These are phyloP conservation scores for Mucuna pruriens DNA, from an alignment of 306 rosid species.

Conservation along the genomic window DNA sequence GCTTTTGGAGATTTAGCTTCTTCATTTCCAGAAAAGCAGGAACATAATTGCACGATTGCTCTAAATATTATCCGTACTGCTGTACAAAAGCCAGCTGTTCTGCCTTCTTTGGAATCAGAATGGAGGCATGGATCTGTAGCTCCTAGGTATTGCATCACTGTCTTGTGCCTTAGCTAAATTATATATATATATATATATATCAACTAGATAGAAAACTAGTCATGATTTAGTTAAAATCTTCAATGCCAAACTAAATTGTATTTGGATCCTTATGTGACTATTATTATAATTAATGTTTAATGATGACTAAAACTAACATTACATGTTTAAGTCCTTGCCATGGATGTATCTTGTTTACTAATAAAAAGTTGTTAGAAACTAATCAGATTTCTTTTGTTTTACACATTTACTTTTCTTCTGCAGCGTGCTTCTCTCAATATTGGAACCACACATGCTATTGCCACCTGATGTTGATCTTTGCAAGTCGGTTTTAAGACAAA, in stretches of 20 bases:
- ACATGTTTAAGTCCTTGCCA: constrained; percentile 7
- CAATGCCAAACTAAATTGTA: constrained; percentile 2
- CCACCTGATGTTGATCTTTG: constrained; percentile 89
- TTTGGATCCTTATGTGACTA: not conserved
- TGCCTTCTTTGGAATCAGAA: constrained; percentile 92
- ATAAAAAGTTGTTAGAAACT: constrained; percentile 22
- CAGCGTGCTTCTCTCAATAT: constrained; percentile 87
- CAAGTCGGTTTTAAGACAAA: constrained; percentile 53
- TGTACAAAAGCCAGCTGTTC: constrained; percentile 77
- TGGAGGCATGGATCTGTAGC: constrained; percentile 91
- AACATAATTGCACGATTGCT: constrained; percentile 66
- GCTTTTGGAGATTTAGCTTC: constrained; percentile 83
- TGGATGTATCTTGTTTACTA: constrained; percentile 14
- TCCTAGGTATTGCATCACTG: constrained; percentile 68
- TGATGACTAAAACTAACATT: constrained; percentile 20
- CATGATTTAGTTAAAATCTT: constrained; percentile 24
- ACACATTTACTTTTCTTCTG: constrained; percentile 38
- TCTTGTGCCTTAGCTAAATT: constrained; percentile 8
- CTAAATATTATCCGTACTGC: constrained; percentile 84
- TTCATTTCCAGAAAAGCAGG: constrained; percentile 73
- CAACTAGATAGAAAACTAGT: not conserved
- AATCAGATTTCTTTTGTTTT: constrained; percentile 25
- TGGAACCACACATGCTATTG: constrained; percentile 88
- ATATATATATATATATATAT: not conserved
- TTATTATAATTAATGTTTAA: constrained; percentile 11